Percentiles rank a stretch among this genome's conserved stretches.
These are phyloP conservation scores for Speleostelium caveatum DNA, from an alignment of 78 protist genomes.

Conservation along the genomic window DNA sequence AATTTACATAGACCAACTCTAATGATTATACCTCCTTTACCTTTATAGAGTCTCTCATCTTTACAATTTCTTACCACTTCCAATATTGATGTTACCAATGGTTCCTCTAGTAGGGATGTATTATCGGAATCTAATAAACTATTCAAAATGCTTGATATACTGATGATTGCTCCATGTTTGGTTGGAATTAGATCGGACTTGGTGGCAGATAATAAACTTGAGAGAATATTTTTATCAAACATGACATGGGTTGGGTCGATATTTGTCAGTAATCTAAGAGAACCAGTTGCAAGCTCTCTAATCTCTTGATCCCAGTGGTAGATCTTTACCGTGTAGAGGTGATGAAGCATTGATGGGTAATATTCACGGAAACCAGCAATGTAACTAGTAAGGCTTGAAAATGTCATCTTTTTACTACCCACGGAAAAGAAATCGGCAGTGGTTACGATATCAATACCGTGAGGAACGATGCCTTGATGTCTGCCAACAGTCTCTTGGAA, in stretches of 20 bases:
- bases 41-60: constrained; percentile 88
- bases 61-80: constrained; percentile 76
- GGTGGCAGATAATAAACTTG: constrained; percentile 12
- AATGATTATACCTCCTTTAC: constrained; percentile 88
- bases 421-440: constrained; percentile 94
- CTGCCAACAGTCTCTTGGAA: constrained; percentile 98
- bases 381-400: constrained; percentile 29
- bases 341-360: constrained; percentile 61
- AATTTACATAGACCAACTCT: constrained; percentile 84
- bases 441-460: constrained; percentile 95
- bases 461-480: constrained; percentile 92
- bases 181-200: constrained; percentile 61
- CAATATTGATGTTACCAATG: not conserved
- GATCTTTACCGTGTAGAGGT: constrained; percentile 77
- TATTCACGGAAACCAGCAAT: constrained; percentile 84
- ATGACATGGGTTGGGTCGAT: constrained; percentile 3
- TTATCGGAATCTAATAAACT: constrained; percentile 20
- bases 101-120: not conserved
- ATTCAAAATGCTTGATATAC: constrained; percentile 71
- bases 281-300: constrained; percentile 83
- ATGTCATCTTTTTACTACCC: constrained; percentile 83
- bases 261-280: constrained; percentile 49
- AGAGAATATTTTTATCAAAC: constrained; percentile 16
- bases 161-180: constrained; percentile 85
- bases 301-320: constrained; percentile 92